Conservation (phyloP, 805 yeast genomes). For the Dipodascus albidus region DNA sequence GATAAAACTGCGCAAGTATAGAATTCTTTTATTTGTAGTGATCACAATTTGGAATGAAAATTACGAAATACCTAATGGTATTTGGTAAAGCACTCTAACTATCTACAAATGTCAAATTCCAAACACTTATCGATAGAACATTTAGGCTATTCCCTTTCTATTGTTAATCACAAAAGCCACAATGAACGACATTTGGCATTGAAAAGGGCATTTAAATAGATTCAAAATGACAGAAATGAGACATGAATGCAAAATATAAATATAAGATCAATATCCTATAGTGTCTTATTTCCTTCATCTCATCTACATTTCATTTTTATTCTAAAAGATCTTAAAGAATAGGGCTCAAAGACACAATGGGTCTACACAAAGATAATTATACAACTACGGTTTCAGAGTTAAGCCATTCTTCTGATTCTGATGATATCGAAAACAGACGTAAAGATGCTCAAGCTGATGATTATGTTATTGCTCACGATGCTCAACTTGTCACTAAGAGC, state of each 20-base stretch:
- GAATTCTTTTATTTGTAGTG: not conserved
- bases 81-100: too few relatives aligned
- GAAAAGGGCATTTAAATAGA: not conserved
- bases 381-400: not conserved
- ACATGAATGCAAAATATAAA: not conserved
- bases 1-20: not conserved
- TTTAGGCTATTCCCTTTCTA: too few relatives aligned
- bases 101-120: too few relatives aligned
- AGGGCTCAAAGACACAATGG: too few relatives aligned
- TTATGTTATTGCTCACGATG: not conserved
- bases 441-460: not conserved
- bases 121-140: too few relatives aligned
- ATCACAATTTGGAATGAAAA: not conserved
- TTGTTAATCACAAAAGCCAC: not conserved
- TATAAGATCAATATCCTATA: not conserved
- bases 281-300: too few relatives aligned
- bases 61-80: not conserved
- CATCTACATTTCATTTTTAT: too few relatives aligned
- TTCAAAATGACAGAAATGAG: too few relatives aligned
- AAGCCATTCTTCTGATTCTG: not conserved
- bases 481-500: not conserved
- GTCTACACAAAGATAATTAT: not conserved
- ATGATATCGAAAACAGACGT: not conserved
- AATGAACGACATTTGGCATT: not conserved
- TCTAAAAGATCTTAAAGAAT: too few relatives aligned